Conservation (phyloP, 2,329 filamentous ascomycete genomes). For the Botryosphaeria agaves region DNA sequence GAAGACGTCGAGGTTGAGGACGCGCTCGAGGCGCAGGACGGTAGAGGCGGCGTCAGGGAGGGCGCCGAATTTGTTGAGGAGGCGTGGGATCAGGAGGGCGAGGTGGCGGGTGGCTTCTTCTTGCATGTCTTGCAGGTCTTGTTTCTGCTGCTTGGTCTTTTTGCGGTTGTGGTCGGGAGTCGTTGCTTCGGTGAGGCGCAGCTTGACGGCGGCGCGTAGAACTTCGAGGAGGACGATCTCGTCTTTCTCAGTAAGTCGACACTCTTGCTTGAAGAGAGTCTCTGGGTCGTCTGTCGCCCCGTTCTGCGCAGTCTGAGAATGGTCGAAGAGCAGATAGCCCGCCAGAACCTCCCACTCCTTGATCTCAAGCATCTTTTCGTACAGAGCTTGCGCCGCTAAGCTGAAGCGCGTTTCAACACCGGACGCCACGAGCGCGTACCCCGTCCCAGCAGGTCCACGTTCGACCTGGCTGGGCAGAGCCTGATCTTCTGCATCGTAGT, state of each 20-base stretch:
- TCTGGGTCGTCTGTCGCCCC: conserved; percentile 41
- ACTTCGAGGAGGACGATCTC: conserved; percentile 78
- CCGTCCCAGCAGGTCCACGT: conserved; percentile 16
- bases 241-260: conserved; percentile 58
- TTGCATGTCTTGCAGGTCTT: conserved; percentile 49
- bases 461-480: conserved; percentile 34
- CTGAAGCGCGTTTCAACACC: conserved; percentile 67
- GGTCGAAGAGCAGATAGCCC: conserved; percentile 83
- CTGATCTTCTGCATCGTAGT: conserved; percentile 57
- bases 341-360: conserved; percentile 77
- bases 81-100: conserved; percentile 60
- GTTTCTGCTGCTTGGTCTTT: conserved; percentile 39
- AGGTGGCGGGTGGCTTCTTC: conserved; percentile 67
- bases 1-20: conserved; percentile 74
- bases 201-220: conserved; percentile 64
- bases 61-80: conserved; percentile 90
- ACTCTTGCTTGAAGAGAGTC: conserved; percentile 48
- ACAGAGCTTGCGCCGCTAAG: conserved; percentile 70
- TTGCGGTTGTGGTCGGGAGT: conserved; percentile 42
- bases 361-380: conserved; percentile 64
- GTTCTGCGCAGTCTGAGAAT: conserved; percentile 42
- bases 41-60: conserved; percentile 70
- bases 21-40: conserved; percentile 71
- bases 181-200: conserved; percentile 46
- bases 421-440: conserved; percentile 38